Evolutionary conservation across 257 asterid species (phyloP).

Genomic region (Nicotiana paniculata): DNA sequence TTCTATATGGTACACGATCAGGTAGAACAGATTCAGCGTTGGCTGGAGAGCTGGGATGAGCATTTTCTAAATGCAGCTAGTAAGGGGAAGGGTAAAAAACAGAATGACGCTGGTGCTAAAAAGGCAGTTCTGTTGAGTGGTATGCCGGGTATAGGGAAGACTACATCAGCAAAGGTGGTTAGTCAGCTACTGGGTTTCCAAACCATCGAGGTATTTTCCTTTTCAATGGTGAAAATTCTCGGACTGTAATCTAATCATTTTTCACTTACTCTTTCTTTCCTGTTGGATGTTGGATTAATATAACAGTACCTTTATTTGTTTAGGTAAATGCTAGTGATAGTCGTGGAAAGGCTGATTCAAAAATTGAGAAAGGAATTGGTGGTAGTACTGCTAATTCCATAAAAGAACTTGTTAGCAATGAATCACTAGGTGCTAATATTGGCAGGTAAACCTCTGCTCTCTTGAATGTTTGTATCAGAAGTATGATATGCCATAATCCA

Average conservation of each 20-base stretch:
- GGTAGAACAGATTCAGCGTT: constrained; percentile 97
- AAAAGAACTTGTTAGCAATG: constrained; percentile 87
- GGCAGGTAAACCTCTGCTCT: constrained; percentile 50
- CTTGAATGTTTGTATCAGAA: constrained; percentile 3
- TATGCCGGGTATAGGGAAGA: constrained; percentile 96
- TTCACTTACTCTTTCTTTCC: constrained; percentile 2
- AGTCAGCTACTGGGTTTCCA: constrained; percentile 91
- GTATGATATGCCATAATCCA: background rate
- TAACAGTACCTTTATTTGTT: constrained; percentile 7
- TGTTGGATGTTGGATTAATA: background rate
- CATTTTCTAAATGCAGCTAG: constrained; percentile 56
- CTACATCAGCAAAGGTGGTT: constrained; percentile 87
- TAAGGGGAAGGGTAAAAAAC: constrained; percentile 78
- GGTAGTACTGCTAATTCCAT: constrained; percentile 92
- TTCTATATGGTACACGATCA: constrained; percentile 25
- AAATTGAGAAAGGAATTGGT: constrained; percentile 84
- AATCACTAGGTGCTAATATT: constrained; percentile 49
- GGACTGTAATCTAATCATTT: background rate
- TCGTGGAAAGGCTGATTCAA: constrained; percentile 97
- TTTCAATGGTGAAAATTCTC: background rate
- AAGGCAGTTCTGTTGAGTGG: constrained; percentile 91
- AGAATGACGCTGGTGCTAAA: constrained; percentile 74
- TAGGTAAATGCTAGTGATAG: constrained; percentile 99
- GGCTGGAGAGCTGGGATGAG: constrained; percentile 77
- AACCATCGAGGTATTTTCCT: constrained; percentile 61